A percentile compares a stretch with the other conserved stretches of the same genome.
These are phyloP conservation scores for Penicillium sp. DNA, from an alignment of 2,329 filamentous ascomycete species.

Conservation along the genomic window DNA sequence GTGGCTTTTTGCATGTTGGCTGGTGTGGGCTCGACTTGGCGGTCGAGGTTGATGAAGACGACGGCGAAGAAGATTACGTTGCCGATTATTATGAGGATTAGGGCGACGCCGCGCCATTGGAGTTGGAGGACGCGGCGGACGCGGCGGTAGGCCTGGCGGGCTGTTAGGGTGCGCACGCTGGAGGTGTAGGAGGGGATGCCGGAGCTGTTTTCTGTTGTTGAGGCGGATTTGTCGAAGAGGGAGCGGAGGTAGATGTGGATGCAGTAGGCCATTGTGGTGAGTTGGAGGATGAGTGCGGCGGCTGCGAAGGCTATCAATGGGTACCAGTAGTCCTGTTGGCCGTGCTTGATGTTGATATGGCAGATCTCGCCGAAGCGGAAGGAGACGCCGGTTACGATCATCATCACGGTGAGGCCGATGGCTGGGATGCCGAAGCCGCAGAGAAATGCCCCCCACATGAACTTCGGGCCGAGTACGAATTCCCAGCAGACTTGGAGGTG, in stretches of 20 bases:
- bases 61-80: slow-evolving; percentile 95
- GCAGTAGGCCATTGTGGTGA: slow-evolving; percentile 87
- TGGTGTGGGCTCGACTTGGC: slow-evolving; percentile 63
- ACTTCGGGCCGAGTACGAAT: slow-evolving; percentile 80
- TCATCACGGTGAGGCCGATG: slow-evolving; percentile 73
- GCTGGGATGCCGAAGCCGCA: slow-evolving; percentile 84
- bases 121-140: slow-evolving; percentile 84
- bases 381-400: slow-evolving; percentile 87
- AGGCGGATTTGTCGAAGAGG: slow-evolving; percentile 71
- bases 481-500: slow-evolving; percentile 99
- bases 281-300: slow-evolving; percentile 76
- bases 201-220: slow-evolving; percentile 63
- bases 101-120: slow-evolving; percentile 91
- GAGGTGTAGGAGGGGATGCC: slow-evolving; percentile 74
- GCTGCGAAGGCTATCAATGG: slow-evolving; percentile 80
- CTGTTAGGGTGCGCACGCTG: slow-evolving; percentile 78
- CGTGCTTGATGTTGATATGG: slow-evolving; percentile 90
- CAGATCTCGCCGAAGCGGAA: slow-evolving; percentile 91
- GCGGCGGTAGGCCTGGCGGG: slow-evolving; percentile 84
- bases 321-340: slow-evolving; percentile 85
- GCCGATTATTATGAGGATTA: slow-evolving; percentile 85
- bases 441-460: slow-evolving; percentile 83
- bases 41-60: slow-evolving; percentile 86
- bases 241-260: slow-evolving; percentile 92
- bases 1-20: slow-evolving; percentile 60